Conservation (phyloP, 805 yeast species). For the Torulaspora maleeae region DNA sequence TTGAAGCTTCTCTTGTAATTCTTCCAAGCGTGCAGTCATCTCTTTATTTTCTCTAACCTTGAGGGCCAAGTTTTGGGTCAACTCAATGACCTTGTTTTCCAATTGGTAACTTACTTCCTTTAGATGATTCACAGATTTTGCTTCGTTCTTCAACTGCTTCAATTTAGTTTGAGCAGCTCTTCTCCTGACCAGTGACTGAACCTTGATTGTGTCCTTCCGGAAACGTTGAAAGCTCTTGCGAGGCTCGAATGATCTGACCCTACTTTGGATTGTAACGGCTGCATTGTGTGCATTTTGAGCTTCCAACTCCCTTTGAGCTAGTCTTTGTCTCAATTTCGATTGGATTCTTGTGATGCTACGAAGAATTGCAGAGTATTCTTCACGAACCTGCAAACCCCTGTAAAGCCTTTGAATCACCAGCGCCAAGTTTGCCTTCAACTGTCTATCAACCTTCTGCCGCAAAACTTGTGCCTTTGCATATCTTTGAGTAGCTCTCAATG, state of each 20-base stretch:
- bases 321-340: constrained; percentile 47
- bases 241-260: constrained; percentile 64
- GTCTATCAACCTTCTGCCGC: constrained; percentile 52
- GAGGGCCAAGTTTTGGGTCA: constrained; percentile 76
- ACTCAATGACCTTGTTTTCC: constrained; percentile 95
- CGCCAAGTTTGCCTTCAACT: constrained; percentile 63
- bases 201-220: constrained; percentile 54
- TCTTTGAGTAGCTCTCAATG: constrained; percentile 59
- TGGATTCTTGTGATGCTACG: constrained; percentile 42
- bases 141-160: constrained; percentile 67
- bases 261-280: constrained; percentile 67
- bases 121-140: constrained; percentile 84
- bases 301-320: constrained; percentile 49
- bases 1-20: constrained; percentile 46
- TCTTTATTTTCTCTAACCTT: constrained; percentile 79
- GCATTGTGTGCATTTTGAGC: constrained; percentile 54
- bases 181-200: constrained; percentile 77
- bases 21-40: constrained; percentile 56
- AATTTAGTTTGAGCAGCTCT: constrained; percentile 65
- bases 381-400: constrained; percentile 51
- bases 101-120: constrained; percentile 88
- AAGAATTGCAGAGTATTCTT: constrained; percentile 28
- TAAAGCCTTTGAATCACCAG: constrained; percentile 61
- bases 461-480: constrained; percentile 58
- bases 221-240: constrained; percentile 47